Evolutionary conservation across 163 green algal genomes (phyloP), one percentile per base, ranked within the genome.

Genomic region (Chloromonas sp.): DNA sequence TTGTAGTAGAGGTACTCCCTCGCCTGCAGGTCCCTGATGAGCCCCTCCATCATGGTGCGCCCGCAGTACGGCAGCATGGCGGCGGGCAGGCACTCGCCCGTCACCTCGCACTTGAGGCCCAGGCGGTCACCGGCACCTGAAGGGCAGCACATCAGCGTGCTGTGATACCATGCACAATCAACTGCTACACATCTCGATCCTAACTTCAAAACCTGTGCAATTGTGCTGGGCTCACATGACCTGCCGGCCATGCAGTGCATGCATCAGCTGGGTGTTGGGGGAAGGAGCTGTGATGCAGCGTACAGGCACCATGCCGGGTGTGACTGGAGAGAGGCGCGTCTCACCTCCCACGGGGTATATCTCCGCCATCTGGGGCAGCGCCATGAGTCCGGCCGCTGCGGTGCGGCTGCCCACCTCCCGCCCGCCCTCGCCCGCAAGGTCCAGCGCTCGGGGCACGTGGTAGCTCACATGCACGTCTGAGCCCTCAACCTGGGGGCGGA

Each of bases 31-130:
- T 99, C 97, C 11, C 97, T 84, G 0, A 99, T 87, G 2, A 99
- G 90, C 57, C 89, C 91, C 88, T 98, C 95, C 80, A 99, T 89
- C 84, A 99, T 93, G 11, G 93, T 93, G 60, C 96, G 91, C 11
- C 97, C 97, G 85, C 91, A 95, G 89, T 99, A 99, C 2, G 91
- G 94, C 85, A 99, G 92, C 90, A 99, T 92, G 0, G 97, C 97
- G 13, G 96, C 94, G 5, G 97, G 97, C 74, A 99, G 90, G 81
- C 90, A 89, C 84, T 99, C 93, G 0, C 97, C 97, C 0, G 93
- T 98, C 0, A 87, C 84, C 61, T 97, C 92, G 87, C 95, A 96
- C 11, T 91, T 84, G 77, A 99, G 92, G 1, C 97, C 97, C 83
- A 99, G 92, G 11, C 97, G 86, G 89, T 99, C 97, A 0, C 96